Conservation (phyloP, 169 alveolate genomes). For the Besnoitia besnoiti region DNA sequence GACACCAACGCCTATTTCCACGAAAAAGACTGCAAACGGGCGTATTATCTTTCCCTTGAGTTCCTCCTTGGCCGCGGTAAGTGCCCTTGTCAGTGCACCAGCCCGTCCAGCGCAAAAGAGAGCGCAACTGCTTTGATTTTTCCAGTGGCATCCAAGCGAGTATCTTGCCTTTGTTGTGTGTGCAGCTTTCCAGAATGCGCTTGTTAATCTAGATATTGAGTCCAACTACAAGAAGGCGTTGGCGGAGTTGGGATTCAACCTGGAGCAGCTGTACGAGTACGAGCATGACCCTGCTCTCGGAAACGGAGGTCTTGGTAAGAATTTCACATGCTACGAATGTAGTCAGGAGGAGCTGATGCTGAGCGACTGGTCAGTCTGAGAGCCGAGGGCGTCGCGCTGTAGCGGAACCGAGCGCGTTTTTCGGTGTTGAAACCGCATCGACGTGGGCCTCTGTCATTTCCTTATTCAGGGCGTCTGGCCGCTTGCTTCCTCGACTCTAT, state of each 20-base stretch:
- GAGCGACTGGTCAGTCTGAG: too few species aligned
- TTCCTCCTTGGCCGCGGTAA: conserved; percentile 91
- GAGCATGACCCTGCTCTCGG: conserved; percentile 98
- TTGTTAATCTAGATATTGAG: conserved; percentile 91
- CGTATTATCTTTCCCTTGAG: conserved; percentile 93
- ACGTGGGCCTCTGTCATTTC: not conserved
- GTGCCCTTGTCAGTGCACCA: too few species aligned
- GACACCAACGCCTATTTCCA: conserved; percentile 91
- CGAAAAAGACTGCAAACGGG: conserved; percentile 89
- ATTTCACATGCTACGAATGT: not conserved
- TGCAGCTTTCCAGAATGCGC: conserved; percentile 90
- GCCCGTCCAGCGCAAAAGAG: too few species aligned
- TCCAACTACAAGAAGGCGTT: conserved; percentile 88
- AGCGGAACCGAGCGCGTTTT: not conserved
- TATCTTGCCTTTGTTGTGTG: not conserved
- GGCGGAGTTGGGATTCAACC: conserved; percentile 89
- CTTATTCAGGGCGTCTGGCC: conserved; percentile 87
- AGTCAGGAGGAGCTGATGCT: not conserved
- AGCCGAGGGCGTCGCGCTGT: not conserved
- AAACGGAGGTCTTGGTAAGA: conserved; percentile 94
- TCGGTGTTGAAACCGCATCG: not conserved
- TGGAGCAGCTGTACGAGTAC: conserved; percentile 92
- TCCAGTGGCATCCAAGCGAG: too few species aligned
- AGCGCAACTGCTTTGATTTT: too few species aligned
- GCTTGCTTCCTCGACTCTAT: conserved; percentile 97